phyloP scores from a whole-genome alignment of 2,329 filamentous ascomycete species.

The Dactylonectria macrodidyma region DNA sequence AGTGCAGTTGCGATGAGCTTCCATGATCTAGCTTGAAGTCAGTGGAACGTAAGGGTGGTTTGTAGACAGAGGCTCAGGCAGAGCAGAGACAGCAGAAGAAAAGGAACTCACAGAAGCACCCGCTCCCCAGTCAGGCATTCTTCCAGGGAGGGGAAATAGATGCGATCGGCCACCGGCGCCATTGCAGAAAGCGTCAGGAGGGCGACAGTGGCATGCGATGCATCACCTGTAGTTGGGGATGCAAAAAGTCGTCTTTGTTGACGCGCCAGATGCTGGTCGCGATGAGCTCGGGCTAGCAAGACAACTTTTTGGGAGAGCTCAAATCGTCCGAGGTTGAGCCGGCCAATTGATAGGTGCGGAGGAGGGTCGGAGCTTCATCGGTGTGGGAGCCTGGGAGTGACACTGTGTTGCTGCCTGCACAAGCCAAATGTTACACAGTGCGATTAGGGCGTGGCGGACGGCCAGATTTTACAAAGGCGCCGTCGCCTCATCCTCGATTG shows the following conservation, averaged over 20 bases:
- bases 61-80: conserved; percentile 13
- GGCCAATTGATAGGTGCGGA: conserved; percentile 27
- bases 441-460: neutral
- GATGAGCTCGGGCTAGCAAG: conserved; percentile 46
- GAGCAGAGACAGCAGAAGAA: conserved; percentile 14
- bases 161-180: conserved; percentile 78
- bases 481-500: conserved; percentile 42
- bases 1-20: conserved; percentile 70
- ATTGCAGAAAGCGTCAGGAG: conserved; percentile 72
- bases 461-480: conserved; percentile 26
- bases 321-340: conserved; percentile 47
- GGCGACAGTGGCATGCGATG: conserved; percentile 55
- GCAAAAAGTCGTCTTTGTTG: conserved; percentile 49
- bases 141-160: conserved; percentile 88
- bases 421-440: neutral
- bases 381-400: conserved; percentile 16
- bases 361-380: conserved; percentile 43
- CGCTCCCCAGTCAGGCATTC: conserved; percentile 87
- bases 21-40: conserved; percentile 68
- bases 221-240: conserved; percentile 54
- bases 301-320: conserved; percentile 52
- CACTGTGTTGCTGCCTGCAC: conserved; percentile 35
- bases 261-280: conserved; percentile 52
- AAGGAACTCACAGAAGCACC: conserved; percentile 79
- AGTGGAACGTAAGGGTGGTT: conserved; percentile 39